Percentiles rank a stretch among this genome's conserved stretches.
Conservation (phyloP, 1,284 basidiomycete species). For the Boletus semigastroideus region DNA sequence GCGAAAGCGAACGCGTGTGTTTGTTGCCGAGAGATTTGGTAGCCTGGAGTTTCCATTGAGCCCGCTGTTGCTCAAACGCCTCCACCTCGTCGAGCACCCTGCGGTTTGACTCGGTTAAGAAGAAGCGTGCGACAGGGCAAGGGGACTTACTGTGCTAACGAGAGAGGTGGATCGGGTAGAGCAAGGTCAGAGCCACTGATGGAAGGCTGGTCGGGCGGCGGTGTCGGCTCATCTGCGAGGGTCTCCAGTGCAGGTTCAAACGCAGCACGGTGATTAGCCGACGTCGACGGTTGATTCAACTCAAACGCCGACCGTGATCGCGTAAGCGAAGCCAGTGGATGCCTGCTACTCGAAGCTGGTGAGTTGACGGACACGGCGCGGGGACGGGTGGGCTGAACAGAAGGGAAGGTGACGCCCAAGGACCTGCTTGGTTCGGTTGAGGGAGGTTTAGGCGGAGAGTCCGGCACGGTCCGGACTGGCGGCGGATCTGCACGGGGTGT, state of each 20-base stretch:
- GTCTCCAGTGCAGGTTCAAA: slow-evolving; percentile 26
- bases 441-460: slow-evolving; percentile 51
- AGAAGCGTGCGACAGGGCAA: not conserved
- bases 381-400: slow-evolving; percentile 13
- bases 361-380: slow-evolving; percentile 22
- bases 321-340: slow-evolving; percentile 39
- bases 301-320: slow-evolving; percentile 51
- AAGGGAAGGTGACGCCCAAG: slow-evolving; percentile 7
- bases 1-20: slow-evolving; percentile 57
- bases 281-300: slow-evolving; percentile 15
- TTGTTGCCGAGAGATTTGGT: slow-evolving; percentile 63
- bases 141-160: slow-evolving; percentile 53
- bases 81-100: slow-evolving; percentile 68
- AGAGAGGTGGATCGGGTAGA: slow-evolving; percentile 58
- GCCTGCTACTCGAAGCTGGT: slow-evolving; percentile 11
- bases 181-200: slow-evolving; percentile 54
- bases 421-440: slow-evolving; percentile 5
- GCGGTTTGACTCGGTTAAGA: not conserved
- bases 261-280: slow-evolving; percentile 1
- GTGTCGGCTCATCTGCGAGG: slow-evolving; percentile 17
- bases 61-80: slow-evolving; percentile 57
- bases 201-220: slow-evolving; percentile 31
- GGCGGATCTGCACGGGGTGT: slow-evolving; percentile 2
- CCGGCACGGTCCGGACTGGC: slow-evolving; percentile 44
- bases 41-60: slow-evolving; percentile 64